Percentiles rank a stretch among this genome's conserved stretches.
Conservation (phyloP, 2,329 filamentous ascomycete species). For the Penicillium sp. region DNA sequence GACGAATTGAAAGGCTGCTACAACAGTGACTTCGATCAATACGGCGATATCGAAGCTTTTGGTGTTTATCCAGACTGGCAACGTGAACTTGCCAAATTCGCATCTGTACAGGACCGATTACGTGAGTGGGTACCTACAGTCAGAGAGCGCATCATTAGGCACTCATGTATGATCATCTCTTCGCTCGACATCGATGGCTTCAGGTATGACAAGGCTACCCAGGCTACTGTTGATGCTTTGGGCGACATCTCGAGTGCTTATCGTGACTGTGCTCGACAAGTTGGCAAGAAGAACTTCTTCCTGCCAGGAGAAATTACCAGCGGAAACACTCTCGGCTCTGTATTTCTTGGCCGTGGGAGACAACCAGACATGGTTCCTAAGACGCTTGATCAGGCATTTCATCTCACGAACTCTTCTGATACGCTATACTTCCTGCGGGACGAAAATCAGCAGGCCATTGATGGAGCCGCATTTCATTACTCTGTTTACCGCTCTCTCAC, state of each 20-base stretch:
- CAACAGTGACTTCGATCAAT: conserved; percentile 65
- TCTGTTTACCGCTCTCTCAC: conserved; percentile 64
- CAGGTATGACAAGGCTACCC: conserved; percentile 66
- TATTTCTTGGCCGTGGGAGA: conserved; percentile 64
- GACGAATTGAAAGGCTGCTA: conserved; percentile 56
- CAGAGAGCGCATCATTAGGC: conserved; percentile 57
- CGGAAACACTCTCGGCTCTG: conserved; percentile 60
- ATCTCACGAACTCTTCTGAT: conserved; percentile 46
- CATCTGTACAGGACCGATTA: conserved; percentile 66
- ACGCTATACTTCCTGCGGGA: conserved; percentile 54
- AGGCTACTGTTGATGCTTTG: conserved; percentile 62
- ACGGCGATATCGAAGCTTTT: conserved; percentile 64
- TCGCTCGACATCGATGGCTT: conserved; percentile 67
- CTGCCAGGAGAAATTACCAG: conserved; percentile 64
- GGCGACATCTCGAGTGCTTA: conserved; percentile 59
- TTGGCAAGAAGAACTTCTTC: conserved; percentile 65
- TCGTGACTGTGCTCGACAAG: conserved; percentile 56
- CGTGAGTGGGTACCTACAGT: conserved; percentile 64
- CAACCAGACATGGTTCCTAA: conserved; percentile 55
- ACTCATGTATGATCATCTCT: conserved; percentile 63
- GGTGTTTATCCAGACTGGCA: conserved; percentile 64
- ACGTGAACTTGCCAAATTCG: conserved; percentile 65
- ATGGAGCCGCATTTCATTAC: conserved; percentile 64
- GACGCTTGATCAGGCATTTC: conserved; percentile 51
- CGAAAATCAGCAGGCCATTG: conserved; percentile 54